Evolutionary conservation across 2,329 filamentous ascomycete genomes (phyloP).

Genomic region (Fusarium paranaense): DNA sequence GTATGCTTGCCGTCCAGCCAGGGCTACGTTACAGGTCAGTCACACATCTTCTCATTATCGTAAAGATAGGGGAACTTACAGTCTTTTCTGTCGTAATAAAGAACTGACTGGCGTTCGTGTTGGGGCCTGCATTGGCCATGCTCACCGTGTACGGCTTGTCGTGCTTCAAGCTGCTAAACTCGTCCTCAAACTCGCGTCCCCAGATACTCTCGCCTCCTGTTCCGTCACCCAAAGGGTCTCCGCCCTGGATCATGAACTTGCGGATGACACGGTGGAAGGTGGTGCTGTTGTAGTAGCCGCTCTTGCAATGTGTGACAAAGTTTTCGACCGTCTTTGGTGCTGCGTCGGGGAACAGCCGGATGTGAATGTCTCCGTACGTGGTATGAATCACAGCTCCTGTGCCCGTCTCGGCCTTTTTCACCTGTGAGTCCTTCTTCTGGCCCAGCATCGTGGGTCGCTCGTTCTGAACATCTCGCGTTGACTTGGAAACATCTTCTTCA

Average conservation of each 20-base stretch:
- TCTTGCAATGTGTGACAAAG: constrained; percentile 90
- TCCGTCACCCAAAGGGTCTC: constrained; percentile 92
- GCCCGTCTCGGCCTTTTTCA: constrained; percentile 77
- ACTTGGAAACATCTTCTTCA: constrained; percentile 84
- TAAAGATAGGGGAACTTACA: constrained; percentile 59
- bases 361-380: constrained; percentile 91
- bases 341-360: constrained; percentile 91
- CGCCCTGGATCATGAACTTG: constrained; percentile 99
- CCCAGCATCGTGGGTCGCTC: constrained; percentile 83
- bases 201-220: constrained; percentile 90
- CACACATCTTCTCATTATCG: not conserved
- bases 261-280: constrained; percentile 97
- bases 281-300: constrained; percentile 96
- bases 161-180: constrained; percentile 90
- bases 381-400: constrained; percentile 90
- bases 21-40: constrained; percentile 62
- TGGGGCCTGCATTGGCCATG: constrained; percentile 97
- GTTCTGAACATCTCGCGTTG: constrained; percentile 91
- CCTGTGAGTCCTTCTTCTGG: constrained; percentile 63
- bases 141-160: constrained; percentile 96
- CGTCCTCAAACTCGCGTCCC: constrained; percentile 95
- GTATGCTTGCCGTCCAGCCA: constrained; percentile 98
- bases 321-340: constrained; percentile 97
- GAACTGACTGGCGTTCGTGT: constrained; percentile 96
- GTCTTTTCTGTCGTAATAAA: constrained; percentile 99